These are phyloP conservation scores for Sporobolomyces roseus DNA, from an alignment of 768 basidiomycete species.

Conservation along the genomic window DNA sequence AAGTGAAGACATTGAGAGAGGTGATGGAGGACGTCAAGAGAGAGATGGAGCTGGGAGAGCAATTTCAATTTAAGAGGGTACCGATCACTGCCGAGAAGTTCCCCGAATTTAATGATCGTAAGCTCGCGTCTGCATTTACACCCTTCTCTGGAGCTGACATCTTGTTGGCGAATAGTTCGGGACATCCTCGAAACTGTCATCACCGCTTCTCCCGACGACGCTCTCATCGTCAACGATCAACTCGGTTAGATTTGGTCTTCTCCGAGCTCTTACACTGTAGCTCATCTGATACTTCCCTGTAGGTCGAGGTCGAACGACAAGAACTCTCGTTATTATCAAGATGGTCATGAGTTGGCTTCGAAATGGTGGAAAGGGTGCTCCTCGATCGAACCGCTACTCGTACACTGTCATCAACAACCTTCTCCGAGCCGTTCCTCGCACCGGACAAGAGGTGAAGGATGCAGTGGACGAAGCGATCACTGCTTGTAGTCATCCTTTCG, in stretches of 20 bases:
- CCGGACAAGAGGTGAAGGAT: constrained; percentile 66
- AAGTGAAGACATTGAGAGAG: constrained; percentile 79
- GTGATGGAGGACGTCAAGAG: constrained; percentile 61
- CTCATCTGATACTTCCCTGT: not conserved
- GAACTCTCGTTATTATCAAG: constrained; percentile 80
- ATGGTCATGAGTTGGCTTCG: constrained; percentile 78
- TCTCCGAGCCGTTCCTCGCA: constrained; percentile 57
- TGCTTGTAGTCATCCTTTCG: constrained; percentile 73
- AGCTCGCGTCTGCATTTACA: not conserved
- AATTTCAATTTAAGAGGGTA: constrained; percentile 73
- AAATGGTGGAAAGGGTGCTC: constrained; percentile 23
- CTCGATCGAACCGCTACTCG: constrained; percentile 45
- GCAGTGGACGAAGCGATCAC: constrained; percentile 80
- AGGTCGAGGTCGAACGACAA: constrained; percentile 74
- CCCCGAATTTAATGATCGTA: constrained; percentile 49
- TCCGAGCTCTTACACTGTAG: not conserved
- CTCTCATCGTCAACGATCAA: constrained; percentile 90
- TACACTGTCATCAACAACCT: constrained; percentile 83
- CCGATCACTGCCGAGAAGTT: constrained; percentile 83
- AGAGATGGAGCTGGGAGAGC: constrained; percentile 6
- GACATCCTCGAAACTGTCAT: constrained; percentile 63
- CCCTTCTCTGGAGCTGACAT: constrained; percentile 42
- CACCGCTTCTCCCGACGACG: constrained; percentile 44
- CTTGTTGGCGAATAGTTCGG: constrained; percentile 62
- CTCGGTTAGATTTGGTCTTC: constrained; percentile 55